These are phyloP conservation scores for Saturnispora galanensis DNA, from an alignment of 805 yeast species.

Conservation along the genomic window DNA sequence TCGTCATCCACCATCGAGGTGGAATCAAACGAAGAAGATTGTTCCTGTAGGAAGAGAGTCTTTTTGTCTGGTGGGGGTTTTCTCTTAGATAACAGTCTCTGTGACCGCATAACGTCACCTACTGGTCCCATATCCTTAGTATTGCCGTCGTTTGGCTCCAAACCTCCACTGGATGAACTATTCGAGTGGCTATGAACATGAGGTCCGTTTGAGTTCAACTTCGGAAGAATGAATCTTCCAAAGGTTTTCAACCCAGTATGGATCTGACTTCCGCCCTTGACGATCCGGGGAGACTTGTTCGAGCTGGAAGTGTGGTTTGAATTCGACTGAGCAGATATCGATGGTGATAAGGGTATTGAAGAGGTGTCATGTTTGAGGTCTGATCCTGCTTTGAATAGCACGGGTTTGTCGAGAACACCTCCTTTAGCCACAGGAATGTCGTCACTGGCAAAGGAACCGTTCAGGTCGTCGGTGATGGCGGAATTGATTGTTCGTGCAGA, in stretches of 20 bases:
- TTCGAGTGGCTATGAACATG: background rate
- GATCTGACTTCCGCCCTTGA: background rate
- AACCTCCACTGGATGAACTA: background rate
- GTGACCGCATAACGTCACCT: background rate
- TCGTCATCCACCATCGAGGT: background rate
- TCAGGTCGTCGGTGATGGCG: background rate
- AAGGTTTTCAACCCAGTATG: constrained; percentile 4
- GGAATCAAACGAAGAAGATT: too few species aligned
- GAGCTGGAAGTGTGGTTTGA: background rate
- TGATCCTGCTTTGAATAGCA: background rate
- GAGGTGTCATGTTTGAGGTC: background rate
- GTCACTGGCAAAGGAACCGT: background rate
- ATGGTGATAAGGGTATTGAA: background rate
- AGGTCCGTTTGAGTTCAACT: background rate
- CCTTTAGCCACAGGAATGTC: background rate
- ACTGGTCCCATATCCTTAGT: too few species aligned
- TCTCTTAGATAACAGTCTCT: constrained; percentile 3
- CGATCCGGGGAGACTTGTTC: background rate
- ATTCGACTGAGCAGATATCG: too few species aligned
- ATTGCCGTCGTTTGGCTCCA: too few species aligned
- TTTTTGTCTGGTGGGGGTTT: background rate
- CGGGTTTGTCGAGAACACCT: background rate
- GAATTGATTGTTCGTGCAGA: constrained; percentile 3
- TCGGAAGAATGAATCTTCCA: constrained; percentile 4
- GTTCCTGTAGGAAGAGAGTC: too few species aligned